Evolutionary conservation across 2,329 filamentous ascomycete species (phyloP), one percentile per base, ranked within the genome.

Genomic region (Colletotrichum sp.): DNA sequence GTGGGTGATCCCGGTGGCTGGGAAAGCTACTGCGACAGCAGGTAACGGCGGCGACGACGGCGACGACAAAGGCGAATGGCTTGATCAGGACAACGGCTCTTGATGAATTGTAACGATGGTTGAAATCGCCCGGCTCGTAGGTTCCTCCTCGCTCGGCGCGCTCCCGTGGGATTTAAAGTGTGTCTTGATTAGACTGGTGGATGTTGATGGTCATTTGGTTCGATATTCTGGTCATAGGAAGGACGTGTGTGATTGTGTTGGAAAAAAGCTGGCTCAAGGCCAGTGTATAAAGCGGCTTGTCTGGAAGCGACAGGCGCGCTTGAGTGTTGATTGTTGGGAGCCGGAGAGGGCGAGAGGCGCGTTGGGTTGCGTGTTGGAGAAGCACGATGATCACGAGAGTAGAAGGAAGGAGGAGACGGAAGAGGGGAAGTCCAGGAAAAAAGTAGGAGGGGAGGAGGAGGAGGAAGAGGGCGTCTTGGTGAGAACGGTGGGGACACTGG

Each of bases 111-210:
- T 87, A 86, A 88, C 87, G 89, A 91, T 90, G 86, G 88, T 91
- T 91, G 90, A 91, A 87, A 90, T 90, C 89, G 88, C 83, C 86
- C 84, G 80, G 82, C 83, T 86, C 84, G 63, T 69, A 49, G 69
- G 67, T 70, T 78, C 74, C 77, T 71, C 84, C 89, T 91, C 89
- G 86, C 90, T 91, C 89, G 88, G 87, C 89, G 89, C 89, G 87
- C 88, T 92, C 90, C 90, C 92, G 91, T 92, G 88, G 88, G 89
- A 86, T 91, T 93, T 91, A 93, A 93, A 93, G 92, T 89, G 91
- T 93, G 91, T 89, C 90, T 88, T 75, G 72, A 75, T 65, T 75
- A 77, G 72, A 76, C 72, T 78, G 79, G 78, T 80, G 78, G 80
- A 80, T 79, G 80, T 77, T 74, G 73, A 63, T 77, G 74, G 70